Base-by-base conservation (phyloP, 371 early-diverging fungal species). In the Syncephalastrum racemosum region DNA sequence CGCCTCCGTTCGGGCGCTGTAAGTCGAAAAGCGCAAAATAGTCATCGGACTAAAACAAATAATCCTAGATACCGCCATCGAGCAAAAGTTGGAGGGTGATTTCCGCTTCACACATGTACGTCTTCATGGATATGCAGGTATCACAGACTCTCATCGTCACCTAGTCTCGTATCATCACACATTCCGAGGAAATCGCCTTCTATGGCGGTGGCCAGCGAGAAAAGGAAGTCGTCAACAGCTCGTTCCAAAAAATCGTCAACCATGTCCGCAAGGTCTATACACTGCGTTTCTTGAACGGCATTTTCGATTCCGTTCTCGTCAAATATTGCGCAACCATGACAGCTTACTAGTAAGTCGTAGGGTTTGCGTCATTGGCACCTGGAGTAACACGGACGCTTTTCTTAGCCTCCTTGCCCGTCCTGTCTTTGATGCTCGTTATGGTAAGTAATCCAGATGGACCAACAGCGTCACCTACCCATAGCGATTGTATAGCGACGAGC, bases 321-420 rank as follows among this genome's bases (percentile, higher is more conserved):
- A 93, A 93, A 71, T 93, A 93, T 60, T 86, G 86, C 42, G 93
- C 94, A 53, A 93, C 93, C 36, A 90, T 91, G 80, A 83, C 91
- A 23, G 93, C 94, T 19, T 93, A 92, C 60, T 82, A 86, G 85
- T 85, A 81, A 74, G 82, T 5, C 36, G 10, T 8, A 5, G 8
- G 0, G 36, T 31, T 31, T 31, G 36, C 36, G 36, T 31, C 36
- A 31, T 31, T 5, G 2, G 0, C 36, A 31, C 12, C 10, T 5
- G 12, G 10, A 31, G 3, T 27, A 50, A 16, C 13, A 19, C 41
- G 19, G 5, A 3, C 22, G 13, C 13, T 24, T 36, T 4, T 43
- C 41, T 7, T 61, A 85, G 85, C 42, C 66, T 90, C 22, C 73
- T 94, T 42, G 90, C 91, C 15, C 77, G 92, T 52, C 93, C 93